Percentiles rank a stretch among this genome's conserved stretches.
These are phyloP conservation scores for Juglanconis oblonga DNA, from an alignment of 2,329 filamentous ascomycete species.

Conservation along the genomic window DNA sequence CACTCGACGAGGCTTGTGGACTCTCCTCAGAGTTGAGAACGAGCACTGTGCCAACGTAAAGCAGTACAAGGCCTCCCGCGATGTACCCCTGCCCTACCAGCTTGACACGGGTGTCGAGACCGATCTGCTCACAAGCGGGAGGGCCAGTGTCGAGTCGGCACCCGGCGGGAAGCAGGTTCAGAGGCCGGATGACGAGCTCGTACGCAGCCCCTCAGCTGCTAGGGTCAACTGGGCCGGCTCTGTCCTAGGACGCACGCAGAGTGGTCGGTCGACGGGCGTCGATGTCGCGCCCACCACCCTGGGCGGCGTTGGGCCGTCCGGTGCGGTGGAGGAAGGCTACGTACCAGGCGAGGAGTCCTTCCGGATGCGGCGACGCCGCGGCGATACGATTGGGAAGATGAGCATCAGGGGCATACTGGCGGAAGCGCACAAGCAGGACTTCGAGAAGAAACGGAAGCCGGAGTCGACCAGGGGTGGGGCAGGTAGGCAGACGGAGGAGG, in stretches of 20 bases:
- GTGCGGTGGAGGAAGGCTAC: slow-evolving; percentile 17
- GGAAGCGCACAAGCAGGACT: slow-evolving; percentile 85
- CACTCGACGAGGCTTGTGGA: slow-evolving; percentile 84
- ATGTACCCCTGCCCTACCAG: slow-evolving; percentile 81
- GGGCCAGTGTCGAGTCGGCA: slow-evolving; percentile 34
- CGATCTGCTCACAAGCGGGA: slow-evolving; percentile 18
- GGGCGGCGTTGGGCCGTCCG: slow-evolving; percentile 6
- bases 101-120: slow-evolving; percentile 45
- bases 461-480: slow-evolving; percentile 1
- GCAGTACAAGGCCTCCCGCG: slow-evolving; percentile 83
- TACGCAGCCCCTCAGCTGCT: slow-evolving; percentile 17
- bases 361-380: slow-evolving; percentile 27
- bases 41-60: slow-evolving; percentile 93
- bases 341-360: slow-evolving; percentile 8
- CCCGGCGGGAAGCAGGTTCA: slow-evolving; percentile 16
- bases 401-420: slow-evolving; percentile 66
- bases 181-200: not conserved
- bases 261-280: slow-evolving; percentile 21
- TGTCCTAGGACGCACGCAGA: slow-evolving; percentile 7
- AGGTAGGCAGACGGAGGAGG: slow-evolving; percentile 21
- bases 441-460: slow-evolving; percentile 69
- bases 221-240: slow-evolving; percentile 8
- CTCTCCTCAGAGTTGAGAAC: slow-evolving; percentile 91
- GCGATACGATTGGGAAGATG: slow-evolving; percentile 31
- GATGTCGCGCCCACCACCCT: slow-evolving; percentile 20